Conservation (phyloP, 78 protist species). For the Protostelium mycophagum region DNA sequence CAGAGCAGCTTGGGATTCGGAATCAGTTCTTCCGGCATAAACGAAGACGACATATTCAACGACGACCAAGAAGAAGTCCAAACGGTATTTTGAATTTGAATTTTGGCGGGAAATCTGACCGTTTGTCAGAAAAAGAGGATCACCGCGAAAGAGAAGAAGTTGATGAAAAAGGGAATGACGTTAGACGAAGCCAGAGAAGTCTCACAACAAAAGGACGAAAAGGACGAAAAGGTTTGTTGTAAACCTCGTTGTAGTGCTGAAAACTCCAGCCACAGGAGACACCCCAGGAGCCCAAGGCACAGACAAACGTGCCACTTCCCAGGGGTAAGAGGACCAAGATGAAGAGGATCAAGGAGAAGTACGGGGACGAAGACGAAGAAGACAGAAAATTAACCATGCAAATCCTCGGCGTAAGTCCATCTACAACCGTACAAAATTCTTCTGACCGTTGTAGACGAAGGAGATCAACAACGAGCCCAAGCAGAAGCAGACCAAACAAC, state of each 20-base stretch:
- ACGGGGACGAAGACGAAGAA: slow-evolving; percentile 92
- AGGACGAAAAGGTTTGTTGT: background rate
- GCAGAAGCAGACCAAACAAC: background rate
- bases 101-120: too few species aligned
- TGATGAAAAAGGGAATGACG: slow-evolving; percentile 22
- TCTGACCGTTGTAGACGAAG: background rate
- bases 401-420: slow-evolving; percentile 43
- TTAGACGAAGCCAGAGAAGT: slow-evolving; percentile 9
- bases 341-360: slow-evolving; percentile 81
- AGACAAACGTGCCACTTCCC: slow-evolving; percentile 18
- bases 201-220: background rate
- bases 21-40: background rate
- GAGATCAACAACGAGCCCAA: background rate
- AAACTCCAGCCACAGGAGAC: slow-evolving; percentile 9
- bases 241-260: background rate
- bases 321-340: slow-evolving; percentile 68
- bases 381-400: slow-evolving; percentile 66
- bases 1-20: background rate
- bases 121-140: background rate
- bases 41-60: slow-evolving; percentile 2
- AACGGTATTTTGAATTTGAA: too few species aligned
- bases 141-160: slow-evolving; percentile 9
- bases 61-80: slow-evolving; percentile 8
- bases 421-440: slow-evolving; percentile 16
- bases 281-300: slow-evolving; percentile 17